Base-by-base conservation (phyloP, 441 rosid species). In the Croton laevigatus region DNA sequence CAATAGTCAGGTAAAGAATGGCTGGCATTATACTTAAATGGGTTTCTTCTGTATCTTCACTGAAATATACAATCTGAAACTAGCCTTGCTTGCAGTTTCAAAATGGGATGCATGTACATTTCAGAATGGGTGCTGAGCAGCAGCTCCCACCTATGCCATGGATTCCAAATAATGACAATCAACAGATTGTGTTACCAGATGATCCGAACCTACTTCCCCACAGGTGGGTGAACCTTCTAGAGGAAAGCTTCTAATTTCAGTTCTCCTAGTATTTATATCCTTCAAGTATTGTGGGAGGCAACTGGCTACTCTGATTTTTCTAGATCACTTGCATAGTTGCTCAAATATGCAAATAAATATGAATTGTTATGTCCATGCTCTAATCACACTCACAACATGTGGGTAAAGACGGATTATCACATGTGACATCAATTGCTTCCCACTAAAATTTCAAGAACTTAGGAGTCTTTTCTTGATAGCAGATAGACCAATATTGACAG, bases 71-170 rank as follows among this genome's bases (percentile, higher is more conserved):
- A 45, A 69, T 79, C 62, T 70, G 32, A 61, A 69, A 71, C 53
- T 23, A 34, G 48, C 32, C 9, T 73, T 36, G 53, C 58, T 65
- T 78, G 77, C 82, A 89, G 88, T 74, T 81, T 65, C 93, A 85
- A 71, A 84, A 76, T 49, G 86, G 80, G 57, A 84, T 85, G 77
- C 87, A 81, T 70, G 57, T 81, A 46, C 86, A 91, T 62, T 85
- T 81, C 49, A 77, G 89, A 71, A 66, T 84, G 81, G 80, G 85
- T 17, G 71, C 82, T 38, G 90, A 87, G 77, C 91, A 86, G 79
- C 91, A 86, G 71, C 80, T 89, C 57, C 87, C 84, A 79, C 80
- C 80, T 67, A 68, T 85, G 65, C 70, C 86, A 12, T 89, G 92
- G 94, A 74, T 89, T 75, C 80, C 83, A 19, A 80, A 66, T 38